These are phyloP conservation scores for Capronia americana DNA, from an alignment of 2,329 filamentous ascomycete genomes.

Conservation along the genomic window DNA sequence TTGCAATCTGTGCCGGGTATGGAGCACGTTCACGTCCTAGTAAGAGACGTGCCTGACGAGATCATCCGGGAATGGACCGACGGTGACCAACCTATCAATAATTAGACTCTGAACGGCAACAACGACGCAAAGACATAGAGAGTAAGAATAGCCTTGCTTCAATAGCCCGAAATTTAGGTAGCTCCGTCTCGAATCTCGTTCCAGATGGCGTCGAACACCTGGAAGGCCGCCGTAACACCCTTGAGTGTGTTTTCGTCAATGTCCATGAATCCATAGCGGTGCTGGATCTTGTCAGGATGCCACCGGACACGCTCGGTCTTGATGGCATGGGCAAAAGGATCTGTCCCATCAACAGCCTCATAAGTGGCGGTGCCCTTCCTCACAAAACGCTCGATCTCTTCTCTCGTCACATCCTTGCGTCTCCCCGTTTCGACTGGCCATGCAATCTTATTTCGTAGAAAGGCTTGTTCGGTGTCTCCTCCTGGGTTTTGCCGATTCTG, in stretches of 20 bases:
- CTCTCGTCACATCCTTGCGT: conserved; percentile 62
- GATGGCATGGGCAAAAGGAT: conserved; percentile 60
- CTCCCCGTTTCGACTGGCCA: conserved; percentile 76
- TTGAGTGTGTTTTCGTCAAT: conserved; percentile 76
- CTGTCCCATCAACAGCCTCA: conserved; percentile 32
- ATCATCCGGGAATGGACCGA: conserved; percentile 55
- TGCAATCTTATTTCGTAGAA: conserved; percentile 58
- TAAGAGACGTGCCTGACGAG: conserved; percentile 55
- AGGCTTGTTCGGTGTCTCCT: conserved; percentile 32
- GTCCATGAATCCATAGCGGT: conserved; percentile 78
- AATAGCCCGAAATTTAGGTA: background rate
- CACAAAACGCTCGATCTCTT: conserved; percentile 74
- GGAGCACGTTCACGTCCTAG: conserved; percentile 64
- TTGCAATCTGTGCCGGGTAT: conserved; percentile 66
- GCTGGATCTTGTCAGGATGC: conserved; percentile 98
- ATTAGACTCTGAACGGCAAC: conserved; percentile 14
- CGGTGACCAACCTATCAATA: conserved; percentile 37
- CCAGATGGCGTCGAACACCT: conserved; percentile 85
- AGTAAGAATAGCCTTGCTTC: conserved; percentile 1
- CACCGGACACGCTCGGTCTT: conserved; percentile 89
- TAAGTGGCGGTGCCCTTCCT: conserved; percentile 46
- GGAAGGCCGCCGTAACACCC: conserved; percentile 87
- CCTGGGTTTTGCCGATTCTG: conserved; percentile 27
- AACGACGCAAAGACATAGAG: background rate
- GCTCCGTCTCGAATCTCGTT: conserved; percentile 47